phyloP scores from a whole-genome alignment of 805 yeast species.

The Wickerhamomyces hampshirensis region DNA sequence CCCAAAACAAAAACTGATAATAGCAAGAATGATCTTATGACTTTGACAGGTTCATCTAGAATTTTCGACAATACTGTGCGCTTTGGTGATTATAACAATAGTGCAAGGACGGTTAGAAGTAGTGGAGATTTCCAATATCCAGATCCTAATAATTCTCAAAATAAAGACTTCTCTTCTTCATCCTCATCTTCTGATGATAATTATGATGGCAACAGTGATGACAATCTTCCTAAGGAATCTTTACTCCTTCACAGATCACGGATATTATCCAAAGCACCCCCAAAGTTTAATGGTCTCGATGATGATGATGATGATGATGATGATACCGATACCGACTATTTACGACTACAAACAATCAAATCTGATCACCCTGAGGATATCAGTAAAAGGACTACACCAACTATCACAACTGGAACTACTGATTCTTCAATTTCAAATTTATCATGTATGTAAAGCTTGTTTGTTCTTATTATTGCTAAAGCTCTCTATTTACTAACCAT shows the following conservation, averaged over 20 bases:
- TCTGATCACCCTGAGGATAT: too few species aligned
- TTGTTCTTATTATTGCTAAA: background rate
- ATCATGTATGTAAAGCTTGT: constrained; percentile 25
- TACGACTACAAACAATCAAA: too few species aligned
- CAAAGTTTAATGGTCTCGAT: constrained; percentile 13
- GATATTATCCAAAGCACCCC: constrained; percentile 19
- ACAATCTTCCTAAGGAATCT: constrained; percentile 12
- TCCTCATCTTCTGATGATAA: too few species aligned
- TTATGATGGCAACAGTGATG: constrained; percentile 4
- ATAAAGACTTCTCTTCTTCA: too few species aligned
- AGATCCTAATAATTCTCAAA: too few species aligned
- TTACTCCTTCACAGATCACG: constrained; percentile 22
- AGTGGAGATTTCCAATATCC: too few species aligned
- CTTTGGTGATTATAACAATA: too few species aligned
- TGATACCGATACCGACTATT: background rate
- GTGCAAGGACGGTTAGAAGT: too few species aligned
- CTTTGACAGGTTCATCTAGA: background rate
- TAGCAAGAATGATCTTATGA: background rate
- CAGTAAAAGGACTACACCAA: too few species aligned
- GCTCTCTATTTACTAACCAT: constrained; percentile 4
- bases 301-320: constrained; percentile 19
- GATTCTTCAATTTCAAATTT: constrained; percentile 26
- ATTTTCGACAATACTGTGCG: too few species aligned
- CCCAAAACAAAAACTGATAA: background rate
- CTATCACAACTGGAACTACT: constrained; percentile 6